Conservation (phyloP, 108 stramenopile genomes). For the Skeletonema menzelii region DNA sequence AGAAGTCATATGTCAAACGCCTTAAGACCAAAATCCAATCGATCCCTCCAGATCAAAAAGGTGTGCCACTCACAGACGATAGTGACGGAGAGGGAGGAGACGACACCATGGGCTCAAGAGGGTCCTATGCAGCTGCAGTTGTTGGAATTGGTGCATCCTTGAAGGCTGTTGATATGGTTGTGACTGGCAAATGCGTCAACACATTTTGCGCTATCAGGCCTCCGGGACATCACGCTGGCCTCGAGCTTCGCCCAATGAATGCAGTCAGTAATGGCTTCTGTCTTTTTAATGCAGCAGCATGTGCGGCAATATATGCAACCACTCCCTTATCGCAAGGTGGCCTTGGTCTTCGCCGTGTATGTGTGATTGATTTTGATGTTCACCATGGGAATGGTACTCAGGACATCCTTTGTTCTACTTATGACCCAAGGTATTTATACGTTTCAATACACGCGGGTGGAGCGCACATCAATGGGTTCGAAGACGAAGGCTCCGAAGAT, state of each 20-base stretch:
- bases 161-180: constrained; percentile 85
- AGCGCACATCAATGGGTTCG: constrained; percentile 72
- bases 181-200: constrained; percentile 83
- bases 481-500: constrained; percentile 59
- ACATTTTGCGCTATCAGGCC: constrained; percentile 91
- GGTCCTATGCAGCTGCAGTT: constrained; percentile 87
- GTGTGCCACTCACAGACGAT: constrained; percentile 80
- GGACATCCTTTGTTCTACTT: constrained; percentile 86
- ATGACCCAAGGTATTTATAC: constrained; percentile 90
- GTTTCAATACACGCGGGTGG: constrained; percentile 89
- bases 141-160: constrained; percentile 88
- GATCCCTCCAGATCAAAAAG: constrained; percentile 49
- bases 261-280: constrained; percentile 96
- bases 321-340: constrained; percentile 77
- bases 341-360: constrained; percentile 78
- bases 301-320: constrained; percentile 95
- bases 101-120: constrained; percentile 85
- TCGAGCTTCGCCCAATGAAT: constrained; percentile 83
- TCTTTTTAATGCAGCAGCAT: constrained; percentile 94
- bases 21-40: constrained; percentile 64
- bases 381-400: constrained; percentile 96
- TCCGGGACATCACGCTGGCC: constrained; percentile 94
- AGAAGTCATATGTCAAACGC: constrained; percentile 64
- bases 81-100: constrained; percentile 84
- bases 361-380: constrained; percentile 94